Conservation (phyloP, 169 alveolate species). For the Blepharisma undulans region DNA sequence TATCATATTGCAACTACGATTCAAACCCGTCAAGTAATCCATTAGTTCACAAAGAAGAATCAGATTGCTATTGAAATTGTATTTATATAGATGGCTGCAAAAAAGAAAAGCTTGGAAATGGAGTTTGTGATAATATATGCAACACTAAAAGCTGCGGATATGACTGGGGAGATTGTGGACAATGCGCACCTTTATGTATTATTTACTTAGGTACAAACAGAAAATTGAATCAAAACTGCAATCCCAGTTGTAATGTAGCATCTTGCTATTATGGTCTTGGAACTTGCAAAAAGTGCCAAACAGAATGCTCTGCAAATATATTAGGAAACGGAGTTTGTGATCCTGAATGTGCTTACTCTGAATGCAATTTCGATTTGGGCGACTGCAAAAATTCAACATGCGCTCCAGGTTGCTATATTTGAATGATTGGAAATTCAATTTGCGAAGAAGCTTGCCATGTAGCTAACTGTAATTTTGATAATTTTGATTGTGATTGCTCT, state of each 20-base stretch:
- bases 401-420: not conserved
- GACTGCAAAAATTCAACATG: conserved; percentile 1
- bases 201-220: not conserved
- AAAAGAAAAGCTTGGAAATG: not conserved
- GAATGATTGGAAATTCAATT: not conserved
- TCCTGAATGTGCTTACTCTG: not conserved
- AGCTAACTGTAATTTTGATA: not conserved
- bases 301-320: not conserved
- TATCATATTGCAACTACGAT: not conserved
- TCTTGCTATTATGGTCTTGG: not conserved
- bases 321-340: not conserved
- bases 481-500: conserved; percentile 19
- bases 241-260: not conserved
- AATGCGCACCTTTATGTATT: not conserved
- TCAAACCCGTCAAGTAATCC: not conserved
- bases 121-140: not conserved
- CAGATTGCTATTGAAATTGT: not conserved
- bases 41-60: not conserved
- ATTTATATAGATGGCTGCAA: conserved; percentile 1
- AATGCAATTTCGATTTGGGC: not conserved
- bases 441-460: conserved; percentile 16
- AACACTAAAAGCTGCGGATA: not conserved
- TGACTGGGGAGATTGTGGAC: conserved; percentile 9
- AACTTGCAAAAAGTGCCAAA: not conserved
- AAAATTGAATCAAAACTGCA: not conserved